Percentiles rank a stretch among this genome's conserved stretches.
phyloP scores from a whole-genome alignment of 371 early-diverging fungal genomes.

The Mortierella sp. region DNA sequence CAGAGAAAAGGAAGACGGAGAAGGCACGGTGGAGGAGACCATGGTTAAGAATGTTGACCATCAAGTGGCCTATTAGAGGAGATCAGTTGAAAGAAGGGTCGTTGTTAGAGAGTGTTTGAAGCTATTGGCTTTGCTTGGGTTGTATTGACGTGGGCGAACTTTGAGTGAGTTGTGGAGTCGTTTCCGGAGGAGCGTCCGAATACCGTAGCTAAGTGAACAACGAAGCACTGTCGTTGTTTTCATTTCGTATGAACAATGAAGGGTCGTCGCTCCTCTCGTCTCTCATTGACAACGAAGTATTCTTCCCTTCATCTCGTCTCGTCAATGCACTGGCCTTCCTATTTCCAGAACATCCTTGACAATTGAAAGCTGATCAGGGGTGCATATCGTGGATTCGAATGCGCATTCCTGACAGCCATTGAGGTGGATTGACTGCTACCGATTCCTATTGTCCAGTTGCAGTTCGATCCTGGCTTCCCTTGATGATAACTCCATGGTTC shows the following conservation, averaged over 20 bases:
- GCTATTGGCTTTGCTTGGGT: background rate
- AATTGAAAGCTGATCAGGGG: background rate
- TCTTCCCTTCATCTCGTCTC: no score
- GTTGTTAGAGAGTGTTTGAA: background rate
- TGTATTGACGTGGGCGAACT: background rate
- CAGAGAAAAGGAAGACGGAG: conserved; percentile 94
- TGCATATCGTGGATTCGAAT: background rate
- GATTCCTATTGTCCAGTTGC: background rate
- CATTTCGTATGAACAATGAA: no score
- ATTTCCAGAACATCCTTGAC: background rate
- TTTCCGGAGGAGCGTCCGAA: background rate
- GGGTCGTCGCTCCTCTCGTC: background rate
- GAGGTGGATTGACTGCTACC: background rate
- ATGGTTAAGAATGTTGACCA: conserved; percentile 85
- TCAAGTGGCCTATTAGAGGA: conserved; percentile 83
- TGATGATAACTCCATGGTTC: background rate
- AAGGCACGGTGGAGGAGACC: conserved; percentile 97
- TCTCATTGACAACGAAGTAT: no score
- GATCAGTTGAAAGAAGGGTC: background rate
- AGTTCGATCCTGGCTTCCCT: background rate
- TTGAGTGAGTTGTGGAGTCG: background rate
- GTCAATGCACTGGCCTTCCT: background rate
- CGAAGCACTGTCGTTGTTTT: no score
- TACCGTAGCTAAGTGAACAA: background rate
- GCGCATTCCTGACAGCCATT: background rate